These are phyloP conservation scores for Avicennia marina DNA, from an alignment of 257 asterid species.

Conservation along the genomic window DNA sequence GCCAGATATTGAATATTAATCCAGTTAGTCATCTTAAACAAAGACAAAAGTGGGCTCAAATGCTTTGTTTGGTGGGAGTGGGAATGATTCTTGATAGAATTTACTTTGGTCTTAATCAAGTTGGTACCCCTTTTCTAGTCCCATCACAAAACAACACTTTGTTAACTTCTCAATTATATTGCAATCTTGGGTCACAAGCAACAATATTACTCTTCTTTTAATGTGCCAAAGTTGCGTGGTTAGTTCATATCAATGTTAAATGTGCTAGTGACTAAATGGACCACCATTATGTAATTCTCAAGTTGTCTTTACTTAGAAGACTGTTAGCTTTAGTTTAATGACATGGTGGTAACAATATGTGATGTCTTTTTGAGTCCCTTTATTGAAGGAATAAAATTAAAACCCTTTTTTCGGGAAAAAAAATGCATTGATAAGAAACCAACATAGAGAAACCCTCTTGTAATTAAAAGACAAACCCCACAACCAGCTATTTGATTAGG, in stretches of 20 bases:
- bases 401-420: neutral
- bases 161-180: slow-evolving; percentile 7
- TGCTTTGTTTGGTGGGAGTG: slow-evolving; percentile 29
- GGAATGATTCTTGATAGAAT: slow-evolving; percentile 15
- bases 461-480: slow-evolving; percentile 10
- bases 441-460: slow-evolving; percentile 12
- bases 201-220: too few relatives aligned
- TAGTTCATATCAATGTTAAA: neutral
- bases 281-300: slow-evolving; percentile 6
- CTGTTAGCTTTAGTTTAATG: slow-evolving; percentile 2
- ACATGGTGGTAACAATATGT: too few relatives aligned
- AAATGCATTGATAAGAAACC: slow-evolving; percentile 27
- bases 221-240: too few relatives aligned
- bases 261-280: neutral
- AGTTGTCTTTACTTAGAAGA: slow-evolving; percentile 34
- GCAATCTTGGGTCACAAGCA: slow-evolving; percentile 24
- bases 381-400: slow-evolving; percentile 16
- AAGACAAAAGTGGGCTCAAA: slow-evolving; percentile 16
- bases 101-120: slow-evolving; percentile 29
- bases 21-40: neutral
- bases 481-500: neutral
- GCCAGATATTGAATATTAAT: neutral
- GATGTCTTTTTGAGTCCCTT: slow-evolving; percentile 13
- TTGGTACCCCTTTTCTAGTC: slow-evolving; percentile 15
- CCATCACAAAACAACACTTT: slow-evolving; percentile 12